These are phyloP conservation scores for Marasmius tenuissimus DNA, from an alignment of 1,284 basidiomycete species.

Conservation along the genomic window DNA sequence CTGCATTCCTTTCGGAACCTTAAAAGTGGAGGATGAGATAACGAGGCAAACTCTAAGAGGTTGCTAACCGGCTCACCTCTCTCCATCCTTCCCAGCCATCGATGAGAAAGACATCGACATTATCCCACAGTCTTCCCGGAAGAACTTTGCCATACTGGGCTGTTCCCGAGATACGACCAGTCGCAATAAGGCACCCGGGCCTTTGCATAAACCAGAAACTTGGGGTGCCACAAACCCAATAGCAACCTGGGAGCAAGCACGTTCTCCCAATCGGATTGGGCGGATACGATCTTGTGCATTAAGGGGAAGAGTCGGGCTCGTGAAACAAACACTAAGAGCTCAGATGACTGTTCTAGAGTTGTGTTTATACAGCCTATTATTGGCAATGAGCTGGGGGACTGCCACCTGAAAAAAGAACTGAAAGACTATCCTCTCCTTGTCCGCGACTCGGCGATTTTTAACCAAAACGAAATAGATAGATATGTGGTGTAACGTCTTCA, in stretches of 20 bases:
- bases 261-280: slow-evolving; percentile 77
- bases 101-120: slow-evolving; percentile 86
- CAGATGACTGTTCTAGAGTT: too few relatives aligned
- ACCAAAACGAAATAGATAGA: slow-evolving; percentile 93
- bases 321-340: too few relatives aligned
- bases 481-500: slow-evolving; percentile 70
- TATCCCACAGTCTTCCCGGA: slow-evolving; percentile 87
- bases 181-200: slow-evolving; percentile 78
- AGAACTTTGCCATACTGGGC: slow-evolving; percentile 76
- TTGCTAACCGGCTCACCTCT: slow-evolving; percentile 46
- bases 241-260: slow-evolving; percentile 88
- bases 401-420: too few relatives aligned
- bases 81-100: slow-evolving; percentile 74
- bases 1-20: slow-evolving; percentile 83
- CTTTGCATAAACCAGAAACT: slow-evolving; percentile 81
- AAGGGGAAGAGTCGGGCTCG: slow-evolving; percentile 82
- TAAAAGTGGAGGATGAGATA: slow-evolving; percentile 11
- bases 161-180: slow-evolving; percentile 85
- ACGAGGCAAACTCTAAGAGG: background rate
- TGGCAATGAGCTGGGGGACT: too few relatives aligned
- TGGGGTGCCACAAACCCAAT: slow-evolving; percentile 91
- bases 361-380: too few relatives aligned
- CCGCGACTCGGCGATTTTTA: slow-evolving; percentile 84
- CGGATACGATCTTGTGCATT: slow-evolving; percentile 76
- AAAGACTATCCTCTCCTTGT: slow-evolving; percentile 87